Evolutionary conservation across 768 basidiomycete genomes (phyloP).

Genomic region (Harrya chromipes): DNA sequence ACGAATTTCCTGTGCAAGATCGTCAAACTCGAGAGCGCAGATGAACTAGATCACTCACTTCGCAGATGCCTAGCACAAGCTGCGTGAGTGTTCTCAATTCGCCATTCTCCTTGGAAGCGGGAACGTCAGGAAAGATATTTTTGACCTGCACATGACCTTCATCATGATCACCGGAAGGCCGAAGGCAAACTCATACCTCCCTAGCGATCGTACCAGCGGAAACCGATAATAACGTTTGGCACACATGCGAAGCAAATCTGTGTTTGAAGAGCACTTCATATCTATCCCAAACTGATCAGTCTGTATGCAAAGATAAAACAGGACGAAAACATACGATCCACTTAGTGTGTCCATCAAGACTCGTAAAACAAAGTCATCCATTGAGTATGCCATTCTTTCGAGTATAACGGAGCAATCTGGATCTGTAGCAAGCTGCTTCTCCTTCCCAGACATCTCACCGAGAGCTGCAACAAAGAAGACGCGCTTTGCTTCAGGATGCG

Average conservation of each 20-base stretch:
- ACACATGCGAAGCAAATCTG: slow-evolving; percentile 94
- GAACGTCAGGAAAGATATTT: slow-evolving; percentile 49
- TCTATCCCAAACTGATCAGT: slow-evolving; percentile 33
- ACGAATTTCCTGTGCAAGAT: slow-evolving; percentile 58
- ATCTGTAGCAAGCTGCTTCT: slow-evolving; percentile 88
- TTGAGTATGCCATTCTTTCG: slow-evolving; percentile 86
- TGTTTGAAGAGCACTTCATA: slow-evolving; percentile 67
- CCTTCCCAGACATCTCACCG: slow-evolving; percentile 81
- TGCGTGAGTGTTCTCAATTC: slow-evolving; percentile 65
- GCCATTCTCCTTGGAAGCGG: slow-evolving; percentile 52
- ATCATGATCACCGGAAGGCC: neutral
- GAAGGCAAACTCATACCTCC: slow-evolving; percentile 47
- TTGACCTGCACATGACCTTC: slow-evolving; percentile 39
- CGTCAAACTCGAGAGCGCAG: slow-evolving; percentile 14
- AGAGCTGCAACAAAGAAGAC: slow-evolving; percentile 82
- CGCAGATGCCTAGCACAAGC: slow-evolving; percentile 59
- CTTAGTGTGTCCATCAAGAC: slow-evolving; percentile 85
- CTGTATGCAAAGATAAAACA: slow-evolving; percentile 4
- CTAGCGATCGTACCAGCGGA: slow-evolving; percentile 60
- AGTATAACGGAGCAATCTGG: slow-evolving; percentile 89
- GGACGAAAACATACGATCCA: slow-evolving; percentile 68
- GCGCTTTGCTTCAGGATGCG: slow-evolving; percentile 52
- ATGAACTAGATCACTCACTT: slow-evolving; percentile 42
- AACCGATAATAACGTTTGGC: slow-evolving; percentile 81
- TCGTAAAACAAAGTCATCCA: slow-evolving; percentile 94